Evolutionary conservation across 129 eudicot species (phyloP).

Genomic region (Helianthus annuus): HanXRQr2.0-SUNRISE NC_035442.2:25902541-25903040

Average conservation of each 20-base stretch:
- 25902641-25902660: neutral
- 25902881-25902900: neutral
- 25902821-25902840: too few relatives aligned
- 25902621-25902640: constrained; percentile 7
- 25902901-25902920: neutral
- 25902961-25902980: too few relatives aligned
- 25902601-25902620: constrained; percentile 10
- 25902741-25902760: neutral
- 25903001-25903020: too few relatives aligned
- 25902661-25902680: neutral
- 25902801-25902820: neutral
- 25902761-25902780: constrained; percentile 4
- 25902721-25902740: neutral
- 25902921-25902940: neutral
- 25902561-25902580: neutral
- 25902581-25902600: neutral
- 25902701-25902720: neutral
- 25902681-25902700: neutral
- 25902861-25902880: too few relatives aligned
- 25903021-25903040: too few relatives aligned
- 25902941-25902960: too few relatives aligned
- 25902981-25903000: too few relatives aligned
- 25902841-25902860: neutral
- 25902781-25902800: neutral
- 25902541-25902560: neutral